Conservation (phyloP, 345 rosid species). For the Excoecaria cochinchinensis region DNA sequence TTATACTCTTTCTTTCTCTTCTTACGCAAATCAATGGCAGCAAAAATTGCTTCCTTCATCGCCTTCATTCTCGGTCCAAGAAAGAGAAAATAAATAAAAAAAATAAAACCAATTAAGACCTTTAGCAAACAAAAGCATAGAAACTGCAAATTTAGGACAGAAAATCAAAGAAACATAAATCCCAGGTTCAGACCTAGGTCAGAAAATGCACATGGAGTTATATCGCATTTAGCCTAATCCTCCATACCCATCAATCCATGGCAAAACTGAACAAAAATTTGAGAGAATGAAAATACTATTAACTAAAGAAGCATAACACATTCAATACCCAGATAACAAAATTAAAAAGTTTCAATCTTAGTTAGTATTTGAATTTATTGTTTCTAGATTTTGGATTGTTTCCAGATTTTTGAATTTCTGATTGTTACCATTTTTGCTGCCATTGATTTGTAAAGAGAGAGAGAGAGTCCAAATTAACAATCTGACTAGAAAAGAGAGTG, state of each 20-base stretch:
- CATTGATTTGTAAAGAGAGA: no score
- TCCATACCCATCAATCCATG: constrained; percentile 9
- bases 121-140: neutral
- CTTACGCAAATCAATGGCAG: no score
- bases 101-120: neutral
- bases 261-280: neutral
- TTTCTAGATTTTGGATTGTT: no score
- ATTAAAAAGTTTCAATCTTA: neutral
- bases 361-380: no score
- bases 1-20: no score
- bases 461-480: no score
- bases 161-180: neutral
- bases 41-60: no score
- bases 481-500: no score
- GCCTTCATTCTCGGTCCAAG: no score
- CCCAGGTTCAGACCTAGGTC: constrained; percentile 17
- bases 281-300: neutral
- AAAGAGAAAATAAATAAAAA: neutral
- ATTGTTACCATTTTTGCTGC: no score
- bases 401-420: no score
- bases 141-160: neutral
- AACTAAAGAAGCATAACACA: neutral
- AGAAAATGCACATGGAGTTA: neutral
- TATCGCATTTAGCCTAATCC: neutral
- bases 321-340: constrained; percentile 11